Conservation (phyloP, 495 filamentous ascomycete species). For the Talaromyces thailandensis region DNA sequence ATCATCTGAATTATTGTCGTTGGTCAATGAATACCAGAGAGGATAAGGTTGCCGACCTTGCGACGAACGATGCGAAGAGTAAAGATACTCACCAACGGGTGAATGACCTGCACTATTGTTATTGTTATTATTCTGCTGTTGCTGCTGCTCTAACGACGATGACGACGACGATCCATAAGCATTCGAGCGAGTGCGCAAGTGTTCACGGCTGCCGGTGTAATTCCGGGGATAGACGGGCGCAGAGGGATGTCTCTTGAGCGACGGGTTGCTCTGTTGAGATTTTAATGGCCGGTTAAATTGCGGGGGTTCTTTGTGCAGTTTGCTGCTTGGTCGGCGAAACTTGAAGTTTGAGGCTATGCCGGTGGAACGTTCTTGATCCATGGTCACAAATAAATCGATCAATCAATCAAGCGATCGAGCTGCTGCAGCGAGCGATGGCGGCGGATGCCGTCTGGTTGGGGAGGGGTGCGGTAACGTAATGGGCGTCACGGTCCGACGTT, state of each 20-base stretch:
- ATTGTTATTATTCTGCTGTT: neutral
- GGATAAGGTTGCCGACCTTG: conserved; percentile 28
- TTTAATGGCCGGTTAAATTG: conserved; percentile 31
- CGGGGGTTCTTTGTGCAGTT: conserved; percentile 40
- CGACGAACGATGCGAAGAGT: conserved; percentile 19
- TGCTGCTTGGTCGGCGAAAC: conserved; percentile 39
- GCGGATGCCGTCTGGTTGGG: neutral
- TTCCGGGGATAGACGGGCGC: conserved; percentile 49
- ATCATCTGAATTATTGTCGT: conserved; percentile 59
- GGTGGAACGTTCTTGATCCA: conserved; percentile 36
- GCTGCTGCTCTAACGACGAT: conserved; percentile 33
- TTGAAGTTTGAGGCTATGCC: conserved; percentile 20
- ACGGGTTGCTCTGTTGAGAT: conserved; percentile 36
- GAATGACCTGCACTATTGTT: conserved; percentile 38
- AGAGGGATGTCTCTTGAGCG: conserved; percentile 61
- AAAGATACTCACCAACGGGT: conserved; percentile 35
- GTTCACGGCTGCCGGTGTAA: conserved; percentile 35
- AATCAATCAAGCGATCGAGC: neutral
- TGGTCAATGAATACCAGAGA: conserved; percentile 39
- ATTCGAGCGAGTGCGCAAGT: conserved; percentile 41
- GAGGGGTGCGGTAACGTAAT: neutral
- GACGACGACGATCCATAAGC: conserved; percentile 45
- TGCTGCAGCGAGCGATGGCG: neutral
- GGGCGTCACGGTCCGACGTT: neutral
- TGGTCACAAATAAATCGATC: conserved; percentile 10